These are phyloP conservation scores for Articulospora tetracladia DNA, from an alignment of 495 filamentous ascomycete genomes.

Conservation along the genomic window DNA sequence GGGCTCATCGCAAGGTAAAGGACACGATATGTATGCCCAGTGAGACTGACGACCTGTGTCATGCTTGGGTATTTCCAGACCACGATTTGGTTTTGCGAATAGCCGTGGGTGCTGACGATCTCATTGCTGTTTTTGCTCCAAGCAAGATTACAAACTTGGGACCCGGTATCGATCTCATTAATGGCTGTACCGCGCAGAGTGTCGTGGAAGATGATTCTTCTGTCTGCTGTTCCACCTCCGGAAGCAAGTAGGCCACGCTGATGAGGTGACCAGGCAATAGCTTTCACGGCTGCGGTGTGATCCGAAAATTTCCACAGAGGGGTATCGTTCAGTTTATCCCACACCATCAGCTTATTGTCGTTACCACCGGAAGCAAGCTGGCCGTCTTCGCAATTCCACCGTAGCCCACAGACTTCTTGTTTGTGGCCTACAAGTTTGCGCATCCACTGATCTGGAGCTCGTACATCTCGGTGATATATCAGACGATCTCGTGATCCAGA, in stretches of 20 bases:
- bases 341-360: conserved; percentile 97
- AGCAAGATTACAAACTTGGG: conserved; percentile 93
- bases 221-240: conserved; percentile 92
- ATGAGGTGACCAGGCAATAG: conserved; percentile 98
- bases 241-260: conserved; percentile 91
- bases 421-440: conserved; percentile 89
- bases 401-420: conserved; percentile 96
- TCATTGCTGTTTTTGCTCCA: conserved; percentile 97
- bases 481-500: conserved; percentile 90
- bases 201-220: conserved; percentile 97
- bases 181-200: conserved; percentile 73
- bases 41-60: conserved; percentile 91
- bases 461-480: conserved; percentile 94
- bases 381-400: conserved; percentile 93
- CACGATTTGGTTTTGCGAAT: conserved; percentile 95
- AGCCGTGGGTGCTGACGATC: conserved; percentile 96
- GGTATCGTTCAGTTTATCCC: conserved; percentile 86
- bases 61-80: conserved; percentile 99
- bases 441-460: conserved; percentile 86
- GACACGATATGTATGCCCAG: conserved; percentile 93
- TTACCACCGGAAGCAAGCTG: conserved; percentile 97
- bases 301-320: conserved; percentile 90
- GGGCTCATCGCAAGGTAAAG: conserved; percentile 97
- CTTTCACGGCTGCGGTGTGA: conserved; percentile 93
- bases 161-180: conserved; percentile 89